A percentile compares a stretch with the other conserved stretches of the same genome.
These are phyloP conservation scores for Speleostelium caveatum DNA, from an alignment of 78 protist species.

Conservation along the genomic window DNA sequence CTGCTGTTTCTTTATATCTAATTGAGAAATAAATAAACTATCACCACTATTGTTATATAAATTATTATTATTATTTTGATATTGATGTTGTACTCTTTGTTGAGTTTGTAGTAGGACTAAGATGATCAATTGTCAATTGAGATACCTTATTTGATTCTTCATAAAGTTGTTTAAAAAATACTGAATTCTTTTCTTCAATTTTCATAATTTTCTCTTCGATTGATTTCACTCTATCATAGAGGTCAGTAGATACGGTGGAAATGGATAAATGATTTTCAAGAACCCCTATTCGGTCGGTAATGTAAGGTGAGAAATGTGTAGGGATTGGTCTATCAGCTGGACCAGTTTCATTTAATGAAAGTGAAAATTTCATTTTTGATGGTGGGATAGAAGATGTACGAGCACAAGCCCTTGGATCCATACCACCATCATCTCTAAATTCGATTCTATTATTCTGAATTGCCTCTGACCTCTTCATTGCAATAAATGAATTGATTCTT, in stretches of 20 bases:
- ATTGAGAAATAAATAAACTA: neutral
- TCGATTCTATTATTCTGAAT: slow-evolving; percentile 27
- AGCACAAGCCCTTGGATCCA: neutral
- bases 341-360: slow-evolving; percentile 31
- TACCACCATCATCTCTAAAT: slow-evolving; percentile 17
- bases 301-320: neutral
- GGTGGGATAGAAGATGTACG: slow-evolving; percentile 21
- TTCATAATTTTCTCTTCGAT: slow-evolving; percentile 48
- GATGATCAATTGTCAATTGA: slow-evolving; percentile 8
- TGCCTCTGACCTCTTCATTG: slow-evolving; percentile 16
- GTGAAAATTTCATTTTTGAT: slow-evolving; percentile 18
- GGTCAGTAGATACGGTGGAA: slow-evolving; percentile 13
- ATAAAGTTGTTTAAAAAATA: slow-evolving; percentile 32
- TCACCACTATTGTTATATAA: neutral
- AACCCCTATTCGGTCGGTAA: slow-evolving; percentile 16
- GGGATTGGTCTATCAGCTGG: slow-evolving; percentile 3
- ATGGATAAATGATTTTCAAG: slow-evolving; percentile 29
- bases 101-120: neutral
- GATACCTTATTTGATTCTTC: neutral
- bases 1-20: neutral
- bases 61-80: neutral
- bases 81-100: neutral
- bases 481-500: slow-evolving; percentile 20
- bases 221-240: slow-evolving; percentile 40
- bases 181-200: slow-evolving; percentile 29